phyloP scores from a whole-genome alignment of 345 rosid species.

The Raphanus raphanistrum region DNA sequence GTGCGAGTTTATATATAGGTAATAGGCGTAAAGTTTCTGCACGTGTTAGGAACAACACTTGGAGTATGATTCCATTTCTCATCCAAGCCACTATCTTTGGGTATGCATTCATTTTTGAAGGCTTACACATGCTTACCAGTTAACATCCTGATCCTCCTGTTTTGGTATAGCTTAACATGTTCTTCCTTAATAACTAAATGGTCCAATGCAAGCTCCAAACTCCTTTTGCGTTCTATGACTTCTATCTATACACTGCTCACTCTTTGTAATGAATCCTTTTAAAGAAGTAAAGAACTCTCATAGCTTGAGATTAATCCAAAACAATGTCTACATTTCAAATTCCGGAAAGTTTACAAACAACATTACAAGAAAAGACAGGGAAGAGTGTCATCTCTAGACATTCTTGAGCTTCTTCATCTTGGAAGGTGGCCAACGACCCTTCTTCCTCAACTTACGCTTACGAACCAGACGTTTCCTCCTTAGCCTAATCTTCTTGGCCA shows the following conservation, averaged over 20 bases:
- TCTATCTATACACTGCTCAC: no score
- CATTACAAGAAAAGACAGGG: conserved; percentile 14
- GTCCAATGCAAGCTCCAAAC: no score
- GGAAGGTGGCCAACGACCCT: conserved; percentile 95
- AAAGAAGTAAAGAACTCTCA: conserved; percentile 15
- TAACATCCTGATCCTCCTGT: no score
- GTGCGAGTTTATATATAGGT: background rate
- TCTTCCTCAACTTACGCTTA: conserved; percentile 88
- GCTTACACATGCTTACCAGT: no score
- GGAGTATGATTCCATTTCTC: conserved; percentile 28
- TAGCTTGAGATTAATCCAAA: background rate
- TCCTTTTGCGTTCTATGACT: no score
- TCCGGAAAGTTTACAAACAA: conserved; percentile 4
- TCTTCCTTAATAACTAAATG: no score
- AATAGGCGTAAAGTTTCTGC: conserved; percentile 24
- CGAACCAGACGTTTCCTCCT: conserved; percentile 78
- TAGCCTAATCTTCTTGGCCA: conserved; percentile 82
- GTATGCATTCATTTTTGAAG: no score
- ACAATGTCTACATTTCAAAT: conserved; percentile 23
- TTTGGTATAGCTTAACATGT: conserved; percentile 4
- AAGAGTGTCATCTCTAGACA: conserved; percentile 47
- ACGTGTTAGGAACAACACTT: conserved; percentile 27
- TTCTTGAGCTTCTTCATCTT: conserved; percentile 90
- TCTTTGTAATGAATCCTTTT: background rate
- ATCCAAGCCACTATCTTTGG: no score